These are phyloP conservation scores for Ceratocystis diversiconidia DNA, from an alignment of 2,329 filamentous ascomycete genomes.

Conservation along the genomic window DNA sequence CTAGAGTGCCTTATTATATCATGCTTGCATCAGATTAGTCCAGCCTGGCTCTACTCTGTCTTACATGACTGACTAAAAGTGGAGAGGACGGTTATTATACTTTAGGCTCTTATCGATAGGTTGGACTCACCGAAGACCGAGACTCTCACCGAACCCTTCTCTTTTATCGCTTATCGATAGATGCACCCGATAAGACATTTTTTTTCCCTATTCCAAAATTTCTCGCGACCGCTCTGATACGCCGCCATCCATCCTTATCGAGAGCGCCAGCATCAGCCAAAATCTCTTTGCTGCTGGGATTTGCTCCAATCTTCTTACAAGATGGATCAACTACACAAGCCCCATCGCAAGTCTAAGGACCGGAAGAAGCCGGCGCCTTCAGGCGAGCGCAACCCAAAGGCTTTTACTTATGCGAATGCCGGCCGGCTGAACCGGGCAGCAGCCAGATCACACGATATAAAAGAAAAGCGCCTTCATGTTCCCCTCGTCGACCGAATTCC, in stretches of 20 bases:
- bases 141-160: neutral
- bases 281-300: neutral
- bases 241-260: too few species aligned
- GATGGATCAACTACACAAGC: slow-evolving; percentile 72
- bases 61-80: too few species aligned
- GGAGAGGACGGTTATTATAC: neutral
- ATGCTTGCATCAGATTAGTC: too few species aligned
- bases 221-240: neutral
- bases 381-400: slow-evolving; percentile 71
- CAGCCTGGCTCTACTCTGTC: too few species aligned
- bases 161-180: neutral
- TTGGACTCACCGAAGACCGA: neutral
- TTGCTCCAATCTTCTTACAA: slow-evolving; percentile 30
- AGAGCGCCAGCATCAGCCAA: neutral
- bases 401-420: slow-evolving; percentile 71
- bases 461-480: slow-evolving; percentile 92
- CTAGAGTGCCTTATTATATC: too few species aligned
- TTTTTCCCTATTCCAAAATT: neutral
- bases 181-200: neutral
- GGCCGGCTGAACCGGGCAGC: slow-evolving; percentile 66
- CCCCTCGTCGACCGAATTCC: slow-evolving; percentile 90
- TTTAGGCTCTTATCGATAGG: neutral
- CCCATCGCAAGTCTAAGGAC: slow-evolving; percentile 75
- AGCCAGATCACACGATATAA: slow-evolving; percentile 63
- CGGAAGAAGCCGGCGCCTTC: slow-evolving; percentile 44